A percentile compares a stretch with the other conserved stretches of the same genome.
These are phyloP conservation scores for Thelonectria rubi DNA, from an alignment of 2,329 filamentous ascomycete species.

Conservation along the genomic window DNA sequence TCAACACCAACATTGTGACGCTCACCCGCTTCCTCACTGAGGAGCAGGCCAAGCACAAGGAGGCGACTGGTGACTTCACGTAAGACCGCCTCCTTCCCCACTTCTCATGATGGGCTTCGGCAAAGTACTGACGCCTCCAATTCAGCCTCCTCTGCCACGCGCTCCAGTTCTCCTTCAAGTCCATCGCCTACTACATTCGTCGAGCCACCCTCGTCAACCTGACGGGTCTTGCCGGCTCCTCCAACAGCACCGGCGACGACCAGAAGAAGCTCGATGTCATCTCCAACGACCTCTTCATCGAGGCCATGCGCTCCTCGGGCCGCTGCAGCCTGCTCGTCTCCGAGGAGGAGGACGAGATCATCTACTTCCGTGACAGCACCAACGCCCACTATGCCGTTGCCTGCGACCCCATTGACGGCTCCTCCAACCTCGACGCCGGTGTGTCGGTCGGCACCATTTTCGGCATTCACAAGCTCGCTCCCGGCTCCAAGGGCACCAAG, in stretches of 20 bases:
- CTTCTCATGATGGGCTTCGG: slow-evolving; percentile 12
- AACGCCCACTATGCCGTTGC: slow-evolving; percentile 92
- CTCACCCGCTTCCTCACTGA: slow-evolving; percentile 96
- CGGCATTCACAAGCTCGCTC: slow-evolving; percentile 87
- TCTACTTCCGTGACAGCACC: slow-evolving; percentile 80
- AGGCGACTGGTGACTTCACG: slow-evolving; percentile 99
- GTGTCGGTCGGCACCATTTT: slow-evolving; percentile 99
- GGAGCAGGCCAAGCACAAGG: slow-evolving; percentile 90
- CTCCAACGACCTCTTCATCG: slow-evolving; percentile 96
- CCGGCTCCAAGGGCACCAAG: slow-evolving; percentile 76
- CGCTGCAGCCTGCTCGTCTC: slow-evolving; percentile 94
- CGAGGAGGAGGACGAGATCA: slow-evolving; percentile 94
- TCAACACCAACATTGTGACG: slow-evolving; percentile 97
- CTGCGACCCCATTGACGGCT: slow-evolving; percentile 98
- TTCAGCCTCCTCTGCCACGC: slow-evolving; percentile 93
- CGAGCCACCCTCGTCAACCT: slow-evolving; percentile 95
- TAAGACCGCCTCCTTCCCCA: slow-evolving; percentile 56
- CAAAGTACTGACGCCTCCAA: slow-evolving; percentile 24
- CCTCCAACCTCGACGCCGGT: slow-evolving; percentile 96
- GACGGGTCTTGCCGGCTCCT: slow-evolving; percentile 91
- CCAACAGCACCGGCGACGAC: slow-evolving; percentile 95
- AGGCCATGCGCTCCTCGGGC: slow-evolving; percentile 91
- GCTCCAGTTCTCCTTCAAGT: slow-evolving; percentile 99
- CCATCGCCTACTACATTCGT: slow-evolving; percentile 98
- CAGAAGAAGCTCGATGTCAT: slow-evolving; percentile 99